phyloP scores from a whole-genome alignment of 2,329 filamentous ascomycete genomes.

The Ophiocordyceps australis region DNA sequence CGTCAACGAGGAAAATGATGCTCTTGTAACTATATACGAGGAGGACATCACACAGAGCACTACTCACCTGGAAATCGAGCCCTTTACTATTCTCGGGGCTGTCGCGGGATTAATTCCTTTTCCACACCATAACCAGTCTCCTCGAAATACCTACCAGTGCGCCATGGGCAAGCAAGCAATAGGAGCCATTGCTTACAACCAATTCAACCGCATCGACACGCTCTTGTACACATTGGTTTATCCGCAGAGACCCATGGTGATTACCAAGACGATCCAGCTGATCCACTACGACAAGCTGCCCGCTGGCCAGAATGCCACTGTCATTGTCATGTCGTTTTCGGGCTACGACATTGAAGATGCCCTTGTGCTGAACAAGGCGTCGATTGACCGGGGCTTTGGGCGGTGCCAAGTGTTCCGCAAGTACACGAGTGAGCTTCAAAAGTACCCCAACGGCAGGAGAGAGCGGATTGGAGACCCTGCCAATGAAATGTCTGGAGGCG shows the following conservation, averaged over 20 bases:
- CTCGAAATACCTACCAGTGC: slow-evolving; percentile 96
- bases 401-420: slow-evolving; percentile 98
- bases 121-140: slow-evolving; percentile 96
- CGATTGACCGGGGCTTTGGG: slow-evolving; percentile 85
- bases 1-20: slow-evolving; percentile 96
- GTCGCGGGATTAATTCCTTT: slow-evolving; percentile 95
- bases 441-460: slow-evolving; percentile 65
- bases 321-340: slow-evolving; percentile 98
- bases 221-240: slow-evolving; percentile 94
- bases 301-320: slow-evolving; percentile 89
- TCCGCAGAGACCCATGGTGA: slow-evolving; percentile 93
- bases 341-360: slow-evolving; percentile 99
- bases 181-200: slow-evolving; percentile 93
- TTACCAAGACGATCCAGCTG: slow-evolving; percentile 89
- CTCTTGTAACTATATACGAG: slow-evolving; percentile 81
- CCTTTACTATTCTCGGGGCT: slow-evolving; percentile 88
- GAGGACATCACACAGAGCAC: slow-evolving; percentile 65
- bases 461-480: slow-evolving; percentile 45
- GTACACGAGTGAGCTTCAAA: slow-evolving; percentile 69
- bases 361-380: slow-evolving; percentile 89
- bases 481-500: slow-evolving; percentile 36
- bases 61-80: slow-evolving; percentile 94
- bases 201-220: slow-evolving; percentile 93
- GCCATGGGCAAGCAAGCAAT: slow-evolving; percentile 99
- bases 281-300: slow-evolving; percentile 96